These are phyloP conservation scores for Avena sativa DNA, from an alignment of 176 grass and related monocot species.

Conservation along the genomic window DNA sequence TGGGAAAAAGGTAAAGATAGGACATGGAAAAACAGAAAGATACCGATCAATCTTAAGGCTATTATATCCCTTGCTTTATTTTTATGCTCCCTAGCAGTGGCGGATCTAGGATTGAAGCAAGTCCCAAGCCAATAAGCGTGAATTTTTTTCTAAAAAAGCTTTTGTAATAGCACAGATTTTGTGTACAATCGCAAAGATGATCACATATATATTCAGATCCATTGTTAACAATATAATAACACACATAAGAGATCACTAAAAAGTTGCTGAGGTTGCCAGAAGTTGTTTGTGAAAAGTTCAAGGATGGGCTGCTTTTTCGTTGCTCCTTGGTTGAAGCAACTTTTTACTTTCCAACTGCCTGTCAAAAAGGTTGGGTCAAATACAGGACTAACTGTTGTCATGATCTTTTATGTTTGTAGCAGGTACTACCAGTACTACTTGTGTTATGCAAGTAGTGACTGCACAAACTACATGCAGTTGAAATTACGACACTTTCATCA, in stretches of 20 bases:
- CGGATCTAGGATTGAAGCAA: no score
- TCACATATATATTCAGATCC: no score
- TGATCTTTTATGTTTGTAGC: conserved; percentile 21
- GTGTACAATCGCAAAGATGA: no score
- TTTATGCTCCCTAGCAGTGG: not conserved
- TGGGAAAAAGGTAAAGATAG: conserved; percentile 32
- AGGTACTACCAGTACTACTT: not conserved
- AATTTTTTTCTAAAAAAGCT: no score
- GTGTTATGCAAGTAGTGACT: not conserved
- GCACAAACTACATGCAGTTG: not conserved
- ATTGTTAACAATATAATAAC: no score
- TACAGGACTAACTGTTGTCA: conserved; percentile 19
- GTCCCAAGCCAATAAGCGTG: no score
- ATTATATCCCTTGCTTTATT: conserved; percentile 40
- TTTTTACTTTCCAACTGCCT: conserved; percentile 21
- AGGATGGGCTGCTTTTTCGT: conserved; percentile 18
- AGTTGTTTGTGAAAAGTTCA: conserved; percentile 28
- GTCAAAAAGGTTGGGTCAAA: not conserved
- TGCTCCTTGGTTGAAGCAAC: not conserved
- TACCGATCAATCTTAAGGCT: conserved; percentile 5
- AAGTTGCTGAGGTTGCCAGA: conserved; percentile 18
- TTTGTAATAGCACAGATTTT: no score
- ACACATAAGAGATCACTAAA: no score
- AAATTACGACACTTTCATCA: not conserved
- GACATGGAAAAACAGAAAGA: conserved; percentile 36